phyloP scores from a whole-genome alignment of 2,329 filamentous ascomycete species.

The Didymella pomorum region DNA sequence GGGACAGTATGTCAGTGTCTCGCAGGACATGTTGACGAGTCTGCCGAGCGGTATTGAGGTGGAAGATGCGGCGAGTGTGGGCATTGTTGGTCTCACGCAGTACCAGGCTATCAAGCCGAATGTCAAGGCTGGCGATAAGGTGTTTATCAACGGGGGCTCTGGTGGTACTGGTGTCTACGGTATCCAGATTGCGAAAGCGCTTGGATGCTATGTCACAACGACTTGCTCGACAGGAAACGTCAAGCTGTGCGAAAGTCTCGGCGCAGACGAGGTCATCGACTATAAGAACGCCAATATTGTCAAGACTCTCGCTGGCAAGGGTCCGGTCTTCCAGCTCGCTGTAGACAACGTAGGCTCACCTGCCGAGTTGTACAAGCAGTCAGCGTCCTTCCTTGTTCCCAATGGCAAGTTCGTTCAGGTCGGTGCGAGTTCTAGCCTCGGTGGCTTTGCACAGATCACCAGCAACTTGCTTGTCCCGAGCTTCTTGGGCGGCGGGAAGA shows the following conservation, averaged over 20 bases:
- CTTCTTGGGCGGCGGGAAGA: conserved; percentile 61
- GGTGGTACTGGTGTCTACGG: conserved; percentile 68
- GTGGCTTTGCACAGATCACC: conserved; percentile 40
- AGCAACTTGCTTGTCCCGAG: conserved; percentile 55
- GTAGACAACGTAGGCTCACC: conserved; percentile 67
- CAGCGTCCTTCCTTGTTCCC: conserved; percentile 60
- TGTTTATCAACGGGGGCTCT: conserved; percentile 71
- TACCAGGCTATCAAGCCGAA: conserved; percentile 50
- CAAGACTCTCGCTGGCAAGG: conserved; percentile 56
- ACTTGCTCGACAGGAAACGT: conserved; percentile 67
- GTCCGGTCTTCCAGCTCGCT: conserved; percentile 60
- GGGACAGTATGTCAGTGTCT: conserved; percentile 49
- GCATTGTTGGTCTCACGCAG: conserved; percentile 51
- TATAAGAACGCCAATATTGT: conserved; percentile 63
- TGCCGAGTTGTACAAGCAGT: conserved; percentile 61
- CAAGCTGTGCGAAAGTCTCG: conserved; percentile 64
- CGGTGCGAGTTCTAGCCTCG: conserved; percentile 24
- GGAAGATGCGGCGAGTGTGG: conserved; percentile 49
- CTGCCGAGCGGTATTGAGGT: conserved; percentile 40
- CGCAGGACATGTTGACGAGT: conserved; percentile 25
- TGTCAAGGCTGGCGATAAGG: conserved; percentile 56
- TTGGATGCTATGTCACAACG: conserved; percentile 66
- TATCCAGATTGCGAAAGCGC: conserved; percentile 69
- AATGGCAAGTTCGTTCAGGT: conserved; percentile 58
- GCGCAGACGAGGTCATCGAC: conserved; percentile 70